Evolutionary conservation across 805 yeast genomes (phyloP), one percentile per base, ranked within the genome.

Genomic region (Saccharomycopsis fodiens): DNA sequence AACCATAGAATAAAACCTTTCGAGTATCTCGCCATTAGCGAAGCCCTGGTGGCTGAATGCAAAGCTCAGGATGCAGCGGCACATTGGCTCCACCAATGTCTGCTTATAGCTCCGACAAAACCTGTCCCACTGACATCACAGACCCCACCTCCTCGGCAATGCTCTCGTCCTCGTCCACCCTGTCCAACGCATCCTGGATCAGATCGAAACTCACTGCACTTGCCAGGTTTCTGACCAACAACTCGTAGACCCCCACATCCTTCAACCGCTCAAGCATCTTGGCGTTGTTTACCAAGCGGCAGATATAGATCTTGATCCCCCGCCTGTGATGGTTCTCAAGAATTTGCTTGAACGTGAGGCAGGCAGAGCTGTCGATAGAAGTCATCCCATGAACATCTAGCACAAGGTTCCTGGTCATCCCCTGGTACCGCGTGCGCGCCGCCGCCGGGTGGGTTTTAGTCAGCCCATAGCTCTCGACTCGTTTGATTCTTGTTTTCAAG

Each of bases 361-460:
- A 79, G 0, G 95, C 95, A 1, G 86, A 73, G 0, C 94, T 76
- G 54, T 87, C 96, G 45, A 87, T 71, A 3, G 72, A 72, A 2
- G 84, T 76, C 94, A 88, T 84, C 1, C 95, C 95, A 46, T 80
- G 72, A 52, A 89, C 62, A 55, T 87, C 95, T 55, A 87, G 74
- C 1, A 88, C 67, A n/a, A 87, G 68, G 47, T 73, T 70, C 47
- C 73, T 69, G 34, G 79, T 70, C 59, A 68, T 65, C 2, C 68
- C 64, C 51, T 66, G 66, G 12, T 63, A 59, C n/a, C 76, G 60
- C 16, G 57, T 54, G 21, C 70, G 62, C 32, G 84, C 84, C 20
- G 74, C 74, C 1, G 87, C 85, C 0, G 96, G 96, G 57, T 88
- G 95, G 10, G 74, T 75, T 39, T 68, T 72, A 19, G 79, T 69